Evolutionary conservation across 2,329 filamentous ascomycete species (phyloP).

Genomic region (Colletotrichum neosansevieriae): DNA sequence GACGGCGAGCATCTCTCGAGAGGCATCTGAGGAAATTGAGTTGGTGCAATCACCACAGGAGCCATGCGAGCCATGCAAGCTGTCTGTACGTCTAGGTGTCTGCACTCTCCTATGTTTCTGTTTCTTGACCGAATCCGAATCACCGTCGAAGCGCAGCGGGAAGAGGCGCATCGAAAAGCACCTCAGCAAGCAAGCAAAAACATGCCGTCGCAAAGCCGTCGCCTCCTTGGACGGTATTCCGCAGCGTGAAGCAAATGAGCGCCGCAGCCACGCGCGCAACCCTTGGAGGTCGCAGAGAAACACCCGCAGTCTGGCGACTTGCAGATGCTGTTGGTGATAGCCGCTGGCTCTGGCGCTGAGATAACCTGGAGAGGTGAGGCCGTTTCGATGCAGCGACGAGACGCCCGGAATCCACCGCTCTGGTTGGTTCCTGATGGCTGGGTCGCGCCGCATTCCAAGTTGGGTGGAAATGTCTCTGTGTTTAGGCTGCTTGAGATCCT

Average conservation of each 20-base stretch:
- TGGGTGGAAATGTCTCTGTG: slow-evolving; percentile 1
- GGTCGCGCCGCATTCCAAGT: not conserved
- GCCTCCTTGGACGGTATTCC: not conserved
- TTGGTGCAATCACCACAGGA: not conserved
- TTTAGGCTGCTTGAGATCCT: slow-evolving; percentile 1
- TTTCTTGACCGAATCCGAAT: not conserved
- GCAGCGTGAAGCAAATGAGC: slow-evolving; percentile 15
- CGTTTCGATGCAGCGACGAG: slow-evolving; percentile 11
- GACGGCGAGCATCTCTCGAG: not conserved
- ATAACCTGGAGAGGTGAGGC: not conserved
- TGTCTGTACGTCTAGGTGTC: not conserved
- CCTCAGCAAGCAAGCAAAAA: not conserved
- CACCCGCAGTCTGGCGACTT: not conserved
- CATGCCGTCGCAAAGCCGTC: slow-evolving; percentile 9
- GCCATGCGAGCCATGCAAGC: not conserved
- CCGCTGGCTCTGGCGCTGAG: not conserved
- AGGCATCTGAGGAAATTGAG: not conserved
- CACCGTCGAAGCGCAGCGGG: not conserved
- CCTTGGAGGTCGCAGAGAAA: not conserved
- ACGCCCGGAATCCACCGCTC: not conserved
- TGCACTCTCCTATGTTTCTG: too few relatives aligned
- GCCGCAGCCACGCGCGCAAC: slow-evolving; percentile 9
- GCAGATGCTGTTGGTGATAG: not conserved
- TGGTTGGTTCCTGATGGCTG: not conserved
- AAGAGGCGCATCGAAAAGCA: slow-evolving; percentile 3